A percentile compares a stretch with the other conserved stretches of the same genome.
Conservation (phyloP, 768 basidiomycete species). For the Hericium alpestre region DNA sequence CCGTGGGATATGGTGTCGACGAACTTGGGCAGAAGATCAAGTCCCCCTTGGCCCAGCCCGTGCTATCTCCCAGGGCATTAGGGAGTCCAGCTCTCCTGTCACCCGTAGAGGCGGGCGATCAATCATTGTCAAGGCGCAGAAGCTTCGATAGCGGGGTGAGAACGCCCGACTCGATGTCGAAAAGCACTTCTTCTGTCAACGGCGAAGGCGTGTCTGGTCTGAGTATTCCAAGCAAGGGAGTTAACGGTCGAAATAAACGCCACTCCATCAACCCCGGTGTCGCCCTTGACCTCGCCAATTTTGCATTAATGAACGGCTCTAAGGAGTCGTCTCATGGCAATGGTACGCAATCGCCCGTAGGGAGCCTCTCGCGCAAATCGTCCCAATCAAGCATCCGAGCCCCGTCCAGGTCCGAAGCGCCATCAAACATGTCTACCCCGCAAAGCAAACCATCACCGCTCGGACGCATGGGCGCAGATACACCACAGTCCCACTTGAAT, state of each 20-base stretch:
- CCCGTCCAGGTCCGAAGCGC: background rate
- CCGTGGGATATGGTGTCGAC: background rate
- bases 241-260: conserved; percentile 33
- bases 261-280: conserved; percentile 47
- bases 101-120: conserved; percentile 16
- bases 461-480: background rate
- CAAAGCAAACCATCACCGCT: background rate
- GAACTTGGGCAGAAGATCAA: background rate
- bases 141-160: conserved; percentile 36
- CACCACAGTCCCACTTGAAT: background rate
- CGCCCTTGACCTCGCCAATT: conserved; percentile 21
- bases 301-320: background rate
- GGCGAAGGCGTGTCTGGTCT: conserved; percentile 11
- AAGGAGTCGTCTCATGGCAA: conserved; percentile 1
- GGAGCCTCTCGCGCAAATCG: background rate
- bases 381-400: conserved; percentile 3
- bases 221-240: conserved; percentile 19
- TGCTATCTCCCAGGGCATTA: background rate
- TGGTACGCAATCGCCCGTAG: background rate
- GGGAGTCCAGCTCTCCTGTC: conserved; percentile 8
- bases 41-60: background rate
- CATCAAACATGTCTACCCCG: background rate
- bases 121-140: conserved; percentile 18
- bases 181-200: conserved; percentile 13
- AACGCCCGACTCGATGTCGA: conserved; percentile 27